These are phyloP conservation scores for Barnettozyma salicaria DNA, from an alignment of 805 yeast genomes.

Conservation along the genomic window DNA sequence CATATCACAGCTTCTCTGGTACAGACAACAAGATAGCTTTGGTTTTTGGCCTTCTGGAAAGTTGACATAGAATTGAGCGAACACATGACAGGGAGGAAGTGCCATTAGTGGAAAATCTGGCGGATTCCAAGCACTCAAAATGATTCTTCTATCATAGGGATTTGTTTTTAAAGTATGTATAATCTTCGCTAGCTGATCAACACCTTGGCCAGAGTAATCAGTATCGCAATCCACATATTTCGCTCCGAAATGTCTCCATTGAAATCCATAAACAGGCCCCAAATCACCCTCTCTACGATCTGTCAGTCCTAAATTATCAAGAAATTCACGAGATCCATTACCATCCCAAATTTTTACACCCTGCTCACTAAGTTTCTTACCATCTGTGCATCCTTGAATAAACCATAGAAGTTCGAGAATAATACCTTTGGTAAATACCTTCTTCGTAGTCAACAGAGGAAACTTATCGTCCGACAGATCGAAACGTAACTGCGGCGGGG, in stretches of 20 bases:
- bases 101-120: conserved; percentile 94
- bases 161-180: conserved; percentile 75
- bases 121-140: conserved; percentile 98
- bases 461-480: conserved; percentile 62
- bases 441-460: conserved; percentile 90
- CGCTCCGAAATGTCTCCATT: conserved; percentile 99
- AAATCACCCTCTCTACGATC: conserved; percentile 87
- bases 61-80: conserved; percentile 89
- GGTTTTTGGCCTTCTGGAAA: conserved; percentile 64
- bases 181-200: conserved; percentile 80
- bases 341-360: conserved; percentile 99
- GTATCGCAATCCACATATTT: conserved; percentile 80
- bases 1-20: conserved; percentile 99
- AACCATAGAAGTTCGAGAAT: conserved; percentile 92
- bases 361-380: conserved; percentile 64
- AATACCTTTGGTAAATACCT: conserved; percentile 84
- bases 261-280: conserved; percentile 98
- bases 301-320: conserved; percentile 75
- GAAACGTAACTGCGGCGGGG: conserved; percentile 93
- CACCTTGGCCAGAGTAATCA: conserved; percentile 83
- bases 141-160: conserved; percentile 92
- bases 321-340: conserved; percentile 87
- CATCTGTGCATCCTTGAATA: conserved; percentile 83
- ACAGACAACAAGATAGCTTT: conserved; percentile 76
- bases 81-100: conserved; percentile 96